These are phyloP conservation scores for Fagus crenata DNA, from an alignment of 306 rosid genomes.

Conservation along the genomic window DNA sequence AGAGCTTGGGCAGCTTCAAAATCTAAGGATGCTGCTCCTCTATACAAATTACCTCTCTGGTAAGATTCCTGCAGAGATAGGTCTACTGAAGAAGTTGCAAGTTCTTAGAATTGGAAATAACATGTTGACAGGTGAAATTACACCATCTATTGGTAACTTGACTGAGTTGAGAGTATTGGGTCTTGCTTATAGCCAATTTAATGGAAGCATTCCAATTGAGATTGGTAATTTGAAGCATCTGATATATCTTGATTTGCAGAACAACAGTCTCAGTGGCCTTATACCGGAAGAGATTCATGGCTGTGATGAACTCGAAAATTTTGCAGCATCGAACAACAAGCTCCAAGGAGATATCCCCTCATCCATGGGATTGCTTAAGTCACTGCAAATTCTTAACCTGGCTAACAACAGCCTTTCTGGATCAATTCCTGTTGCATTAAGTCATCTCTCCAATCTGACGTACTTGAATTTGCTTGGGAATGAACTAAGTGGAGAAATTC, in stretches of 20 bases:
- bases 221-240: slow-evolving; percentile 72
- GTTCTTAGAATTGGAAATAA: slow-evolving; percentile 80
- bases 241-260: slow-evolving; percentile 67
- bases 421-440: slow-evolving; percentile 58
- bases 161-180: slow-evolving; percentile 65
- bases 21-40: slow-evolving; percentile 54
- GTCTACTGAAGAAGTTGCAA: slow-evolving; percentile 74
- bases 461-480: slow-evolving; percentile 85
- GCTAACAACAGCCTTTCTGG: slow-evolving; percentile 88
- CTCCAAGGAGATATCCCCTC: slow-evolving; percentile 66
- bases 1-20: slow-evolving; percentile 60
- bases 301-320: slow-evolving; percentile 62
- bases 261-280: slow-evolving; percentile 59
- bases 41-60: slow-evolving; percentile 78
- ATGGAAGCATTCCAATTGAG: slow-evolving; percentile 79
- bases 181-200: slow-evolving; percentile 66
- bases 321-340: slow-evolving; percentile 77
- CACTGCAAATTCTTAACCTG: slow-evolving; percentile 64
- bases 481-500: slow-evolving; percentile 66
- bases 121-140: slow-evolving; percentile 67
- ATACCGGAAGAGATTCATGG: slow-evolving; percentile 71
- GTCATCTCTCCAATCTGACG: slow-evolving; percentile 57
- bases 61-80: slow-evolving; percentile 68
- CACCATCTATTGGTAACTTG: slow-evolving; percentile 60
- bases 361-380: slow-evolving; percentile 55